Evolutionary conservation across 2,329 filamentous ascomycete species (phyloP), one percentile per base, ranked within the genome.

Genomic region (Pseudopyrenochaeta lycopersici): DNA sequence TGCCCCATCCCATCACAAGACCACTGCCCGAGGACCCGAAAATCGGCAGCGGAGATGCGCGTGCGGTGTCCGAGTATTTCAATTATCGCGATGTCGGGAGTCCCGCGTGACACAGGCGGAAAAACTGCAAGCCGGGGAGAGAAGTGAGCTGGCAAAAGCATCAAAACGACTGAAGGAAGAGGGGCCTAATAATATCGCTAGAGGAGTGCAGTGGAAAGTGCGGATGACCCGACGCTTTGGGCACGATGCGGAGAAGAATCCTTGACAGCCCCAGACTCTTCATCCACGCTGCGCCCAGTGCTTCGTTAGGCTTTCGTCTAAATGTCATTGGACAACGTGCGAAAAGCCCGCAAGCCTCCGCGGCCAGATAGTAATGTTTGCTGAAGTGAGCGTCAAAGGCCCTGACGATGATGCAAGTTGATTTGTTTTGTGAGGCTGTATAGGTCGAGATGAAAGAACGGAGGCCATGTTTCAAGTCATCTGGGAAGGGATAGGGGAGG

Each of bases 171-270:
- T 53, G 52, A 56, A 33, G 54, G 23, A 53, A 62, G 60, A 66
- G 61, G 62, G 56, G 56, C 54, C 53, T 66, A 63, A 68, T 65
- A 66, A 64, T 66, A 64, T 62, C 48, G 56, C 52, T 40, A 29
- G 54, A 50, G n/a, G 40, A 54, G 43, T 42, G 44, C 23, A 49
- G 54, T 47, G 56, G 56, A 52, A 48, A 42, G 47, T 41, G 42
- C 66, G 58, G 62, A 64, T 69, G 69, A 70, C 67, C 68, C 70
- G 63, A 55, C 55, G 62, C 60, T 58, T 54, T 63, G 68, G 68
- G 58, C 65, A 63, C 54, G 47, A 63, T 60, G 66, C 66, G 68
- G 70, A 70, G 70, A 70, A 71, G 65, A 60, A 65, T 58, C 66
- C 56, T 50, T 53, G 45, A 17, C 52, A 54, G 49, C 64, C 62